phyloP scores from a whole-genome alignment of 148 eudicot species.

The Rheum nobile region DNA sequence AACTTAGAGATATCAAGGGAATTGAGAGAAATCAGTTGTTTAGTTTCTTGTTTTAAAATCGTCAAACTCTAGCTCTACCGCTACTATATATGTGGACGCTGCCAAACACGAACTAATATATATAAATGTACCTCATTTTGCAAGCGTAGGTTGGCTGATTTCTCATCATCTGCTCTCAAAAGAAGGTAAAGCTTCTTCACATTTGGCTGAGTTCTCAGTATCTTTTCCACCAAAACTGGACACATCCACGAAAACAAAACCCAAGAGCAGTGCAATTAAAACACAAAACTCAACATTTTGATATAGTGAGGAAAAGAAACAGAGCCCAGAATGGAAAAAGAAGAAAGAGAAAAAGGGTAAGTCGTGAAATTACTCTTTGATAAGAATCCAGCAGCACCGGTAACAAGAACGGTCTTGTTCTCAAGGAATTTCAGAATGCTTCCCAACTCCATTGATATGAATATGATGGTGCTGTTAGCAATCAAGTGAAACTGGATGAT shows the following conservation, averaged over 20 bases:
- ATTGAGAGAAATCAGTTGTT: no score
- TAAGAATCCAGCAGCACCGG: constrained; percentile 60
- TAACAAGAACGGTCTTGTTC: constrained; percentile 39
- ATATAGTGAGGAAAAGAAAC: not conserved
- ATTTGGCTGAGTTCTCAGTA: constrained; percentile 17
- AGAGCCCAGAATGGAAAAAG: not conserved
- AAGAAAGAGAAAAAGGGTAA: not conserved
- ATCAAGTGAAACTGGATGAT: not conserved
- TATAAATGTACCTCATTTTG: constrained; percentile 17
- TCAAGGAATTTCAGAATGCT: constrained; percentile 39
- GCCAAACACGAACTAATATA: no score
- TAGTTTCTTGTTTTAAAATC: no score
- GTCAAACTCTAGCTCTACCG: no score
- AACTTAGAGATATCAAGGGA: no score
- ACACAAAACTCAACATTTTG: not conserved
- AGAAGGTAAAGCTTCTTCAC: constrained; percentile 17
- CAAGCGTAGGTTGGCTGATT: constrained; percentile 10
- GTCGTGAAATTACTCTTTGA: constrained; percentile 37
- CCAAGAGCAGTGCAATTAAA: not conserved
- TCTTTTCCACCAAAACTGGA: constrained; percentile 12
- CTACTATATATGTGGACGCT: no score
- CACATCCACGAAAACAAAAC: not conserved
- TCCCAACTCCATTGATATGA: constrained; percentile 32
- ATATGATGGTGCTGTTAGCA: not conserved
- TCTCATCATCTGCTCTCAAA: constrained; percentile 8